Evolutionary conservation across 2,329 filamentous ascomycete species (phyloP).

Genomic region (Sporothrix globosa): DNA sequence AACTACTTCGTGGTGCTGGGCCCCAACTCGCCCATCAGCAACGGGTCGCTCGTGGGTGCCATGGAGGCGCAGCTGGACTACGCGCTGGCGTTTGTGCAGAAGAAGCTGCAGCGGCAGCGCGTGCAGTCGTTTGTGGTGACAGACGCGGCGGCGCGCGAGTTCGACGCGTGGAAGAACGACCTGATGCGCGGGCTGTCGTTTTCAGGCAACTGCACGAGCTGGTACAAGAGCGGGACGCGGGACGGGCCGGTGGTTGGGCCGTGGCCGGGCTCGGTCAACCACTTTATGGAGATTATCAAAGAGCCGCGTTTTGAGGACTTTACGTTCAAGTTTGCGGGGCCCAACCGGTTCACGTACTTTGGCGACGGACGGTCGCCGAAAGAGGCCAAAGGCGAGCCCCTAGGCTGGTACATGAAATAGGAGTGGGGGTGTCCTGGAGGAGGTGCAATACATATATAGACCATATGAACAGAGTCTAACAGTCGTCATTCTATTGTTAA

Average conservation of each 20-base stretch:
- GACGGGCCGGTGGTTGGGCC: slow-evolving; percentile 37
- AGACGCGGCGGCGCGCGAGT: slow-evolving; percentile 36
- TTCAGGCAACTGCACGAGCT: slow-evolving; percentile 39
- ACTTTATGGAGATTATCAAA: slow-evolving; percentile 31
- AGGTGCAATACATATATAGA: no score
- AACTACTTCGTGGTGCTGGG: slow-evolving; percentile 33
- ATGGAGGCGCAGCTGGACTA: slow-evolving; percentile 34
- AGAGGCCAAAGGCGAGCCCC: slow-evolving; percentile 27
- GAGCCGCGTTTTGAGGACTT: slow-evolving; percentile 31
- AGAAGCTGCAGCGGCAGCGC: slow-evolving; percentile 28
- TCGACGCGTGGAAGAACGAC: slow-evolving; percentile 40
- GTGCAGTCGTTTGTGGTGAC: slow-evolving; percentile 31
- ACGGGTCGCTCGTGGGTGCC: slow-evolving; percentile 29
- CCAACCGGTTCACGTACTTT: slow-evolving; percentile 28
- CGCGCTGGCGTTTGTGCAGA: slow-evolving; percentile 6
- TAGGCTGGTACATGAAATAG: slow-evolving; percentile 27
- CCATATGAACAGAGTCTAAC: no score
- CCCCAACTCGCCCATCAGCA: slow-evolving; percentile 31
- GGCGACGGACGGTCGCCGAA: slow-evolving; percentile 26
- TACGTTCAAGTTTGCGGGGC: slow-evolving; percentile 12
- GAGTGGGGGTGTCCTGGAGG: no score
- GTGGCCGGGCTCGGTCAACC: slow-evolving; percentile 29
- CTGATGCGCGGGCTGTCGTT: slow-evolving; percentile 42
- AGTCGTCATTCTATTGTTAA: background rate
- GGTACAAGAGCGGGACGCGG: slow-evolving; percentile 39